phyloP scores from a whole-genome alignment of 2,329 filamentous ascomycete genomes.

The Fusarium sp. region DNA sequence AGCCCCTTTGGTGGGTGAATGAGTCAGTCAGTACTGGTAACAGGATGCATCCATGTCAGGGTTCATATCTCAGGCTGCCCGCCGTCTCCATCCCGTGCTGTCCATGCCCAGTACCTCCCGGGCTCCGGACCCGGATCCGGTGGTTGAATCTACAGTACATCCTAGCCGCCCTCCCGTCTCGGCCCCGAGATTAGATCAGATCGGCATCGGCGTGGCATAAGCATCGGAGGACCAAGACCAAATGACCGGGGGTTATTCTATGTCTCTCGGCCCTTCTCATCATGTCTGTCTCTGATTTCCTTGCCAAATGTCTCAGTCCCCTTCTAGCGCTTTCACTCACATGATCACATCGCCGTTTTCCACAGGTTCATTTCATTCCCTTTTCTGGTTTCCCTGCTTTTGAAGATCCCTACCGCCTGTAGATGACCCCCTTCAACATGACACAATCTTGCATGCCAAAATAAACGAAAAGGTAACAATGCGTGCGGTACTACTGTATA shows the following conservation, averaged over 20 bases:
- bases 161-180: neutral
- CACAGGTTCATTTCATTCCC: constrained; percentile 7
- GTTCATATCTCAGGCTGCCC: too few relatives aligned
- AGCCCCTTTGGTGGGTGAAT: neutral
- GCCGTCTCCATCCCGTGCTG: neutral
- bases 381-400: neutral
- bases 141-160: neutral
- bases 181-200: constrained; percentile 16
- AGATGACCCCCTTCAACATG: neutral
- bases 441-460: constrained; percentile 7
- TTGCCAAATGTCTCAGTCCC: neutral
- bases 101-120: neutral
- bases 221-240: neutral
- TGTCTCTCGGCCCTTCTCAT: neutral
- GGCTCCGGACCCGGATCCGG: constrained; percentile 15
- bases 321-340: constrained; percentile 6
- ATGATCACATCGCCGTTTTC: constrained; percentile 19
- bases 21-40: neutral
- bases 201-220: constrained; percentile 1
- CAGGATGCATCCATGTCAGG: neutral
- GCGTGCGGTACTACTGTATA: neutral
- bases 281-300: neutral
- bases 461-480: neutral
- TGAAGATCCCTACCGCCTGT: constrained; percentile 2
- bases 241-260: neutral